Evolutionary conservation across 148 eudicot species (phyloP), one percentile per base, ranked within the genome.

Genomic region (Silene conica): DNA sequence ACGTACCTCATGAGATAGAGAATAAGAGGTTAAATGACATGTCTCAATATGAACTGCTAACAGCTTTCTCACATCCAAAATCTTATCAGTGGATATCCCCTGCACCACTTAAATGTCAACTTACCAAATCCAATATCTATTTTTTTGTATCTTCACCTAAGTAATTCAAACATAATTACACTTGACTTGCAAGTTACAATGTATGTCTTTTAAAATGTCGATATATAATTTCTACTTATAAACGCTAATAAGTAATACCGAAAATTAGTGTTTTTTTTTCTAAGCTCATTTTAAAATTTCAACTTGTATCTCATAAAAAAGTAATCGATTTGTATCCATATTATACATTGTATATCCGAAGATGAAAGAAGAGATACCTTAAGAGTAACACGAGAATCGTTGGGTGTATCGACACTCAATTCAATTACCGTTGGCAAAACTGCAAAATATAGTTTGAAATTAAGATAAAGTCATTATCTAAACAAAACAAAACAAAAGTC

Each of bases 1-100:
- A 62, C 67, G 21, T 81, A 91, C 98, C 98, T 94, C 97, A 63
- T 94, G 98, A 61, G 97, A 85, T 15, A 94, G 71, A 6, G 97
- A 89, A 83, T 88, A 94, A 62, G 85, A 89, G 63, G 98, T 91
- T 81, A 94, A 62, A 75, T 94, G 93, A 75, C 98, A 94, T 69
- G 98, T 92, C 77, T 88, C 97, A 22, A 94, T 90, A 75, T 89
- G 83, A 19, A 87, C 96, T 15, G 88, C 91, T 70, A 94, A 78
- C 8, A 94, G 78, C 82, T 91, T 94, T 55, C 85, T 85, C 81
- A 94, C 90, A 72, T 94, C 97, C 72, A 94, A 80, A 19, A 94
- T 94, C 90, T 79, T 89, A 82, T 94, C 98, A 64, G 98, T 94
- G 8, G 98, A 94, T 80, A 94, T 91, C 48, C 97, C 97, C 98